A percentile compares a stretch with the other conserved stretches of the same genome.
phyloP scores from a whole-genome alignment of 805 yeast species.

The Lipomyces yamanashiensis region DNA sequence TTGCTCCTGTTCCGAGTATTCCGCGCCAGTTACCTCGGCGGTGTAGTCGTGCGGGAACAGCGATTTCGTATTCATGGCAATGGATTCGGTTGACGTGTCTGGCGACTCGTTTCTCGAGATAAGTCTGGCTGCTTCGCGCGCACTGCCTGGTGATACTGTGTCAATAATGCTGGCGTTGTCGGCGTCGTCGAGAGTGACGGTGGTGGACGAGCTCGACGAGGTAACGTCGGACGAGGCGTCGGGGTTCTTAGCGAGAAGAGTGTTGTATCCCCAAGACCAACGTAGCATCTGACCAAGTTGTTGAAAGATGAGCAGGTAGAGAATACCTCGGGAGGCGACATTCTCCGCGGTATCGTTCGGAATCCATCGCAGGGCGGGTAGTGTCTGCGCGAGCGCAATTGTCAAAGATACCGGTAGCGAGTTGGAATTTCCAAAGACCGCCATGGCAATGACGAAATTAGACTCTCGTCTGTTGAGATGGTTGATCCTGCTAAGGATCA shows the following conservation, averaged over 20 bases:
- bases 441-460: conserved; percentile 95
- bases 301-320: conserved; percentile 65
- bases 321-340: conserved; percentile 65
- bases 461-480: conserved; percentile 72
- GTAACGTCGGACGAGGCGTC: neutral
- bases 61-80: conserved; percentile 25
- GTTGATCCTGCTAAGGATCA: conserved; percentile 57
- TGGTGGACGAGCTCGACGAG: conserved; percentile 6
- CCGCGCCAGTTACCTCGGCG: neutral
- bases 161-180: conserved; percentile 6
- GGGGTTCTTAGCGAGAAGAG: conserved; percentile 49
- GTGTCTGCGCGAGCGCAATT: conserved; percentile 65
- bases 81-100: conserved; percentile 19
- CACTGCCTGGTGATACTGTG: neutral
- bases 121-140: conserved; percentile 14
- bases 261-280: conserved; percentile 77
- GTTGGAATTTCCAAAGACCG: conserved; percentile 94
- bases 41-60: conserved; percentile 28
- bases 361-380: conserved; percentile 63
- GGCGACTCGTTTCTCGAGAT: conserved; percentile 21
- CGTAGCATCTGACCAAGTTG: conserved; percentile 69
- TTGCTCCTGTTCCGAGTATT: neutral
- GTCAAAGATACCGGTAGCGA: conserved; percentile 90
- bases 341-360: conserved; percentile 58
- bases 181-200: neutral